A percentile compares a stretch with the other conserved stretches of the same genome.
Evolutionary conservation across 352 stramenopile species (phyloP).

Genomic region (Globisporangium apiculatum): DNA sequence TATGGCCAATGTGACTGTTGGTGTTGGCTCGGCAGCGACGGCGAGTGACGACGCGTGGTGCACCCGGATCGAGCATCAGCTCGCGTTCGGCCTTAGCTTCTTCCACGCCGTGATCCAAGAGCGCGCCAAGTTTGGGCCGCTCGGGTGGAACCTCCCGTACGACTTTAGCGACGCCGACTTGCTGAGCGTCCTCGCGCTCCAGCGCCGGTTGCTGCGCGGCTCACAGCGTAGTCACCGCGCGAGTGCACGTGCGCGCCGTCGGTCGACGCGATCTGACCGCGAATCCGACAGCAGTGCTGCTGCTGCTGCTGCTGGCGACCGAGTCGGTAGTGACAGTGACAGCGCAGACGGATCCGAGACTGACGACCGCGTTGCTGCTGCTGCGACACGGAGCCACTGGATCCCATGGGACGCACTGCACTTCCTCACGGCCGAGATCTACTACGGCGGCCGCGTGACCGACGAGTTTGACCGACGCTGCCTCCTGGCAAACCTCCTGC

Average conservation of each 20-base stretch:
- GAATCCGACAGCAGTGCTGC: not conserved
- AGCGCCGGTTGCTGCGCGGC: conserved; percentile 36
- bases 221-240: conserved; percentile 1
- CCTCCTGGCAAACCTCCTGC: conserved; percentile 53
- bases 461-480: conserved; percentile 77
- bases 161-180: conserved; percentile 80
- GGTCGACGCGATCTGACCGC: conserved; percentile 3
- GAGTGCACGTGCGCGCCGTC: not conserved
- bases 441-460: conserved; percentile 76
- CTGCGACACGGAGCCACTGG: not conserved
- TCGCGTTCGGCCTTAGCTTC: conserved; percentile 69
- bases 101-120: conserved; percentile 79
- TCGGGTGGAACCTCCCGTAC: conserved; percentile 76
- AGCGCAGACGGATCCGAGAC: conserved; percentile 3
- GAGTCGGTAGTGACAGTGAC: not conserved
- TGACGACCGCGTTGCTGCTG: not conserved
- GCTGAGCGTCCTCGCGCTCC: conserved; percentile 53
- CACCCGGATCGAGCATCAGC: conserved; percentile 30
- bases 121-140: conserved; percentile 59
- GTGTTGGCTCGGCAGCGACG: not conserved
- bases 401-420: conserved; percentile 76
- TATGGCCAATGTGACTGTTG: not conserved
- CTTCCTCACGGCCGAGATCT: conserved; percentile 75
- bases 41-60: conserved; percentile 5
- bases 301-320: too few species aligned